Percentiles rank a stretch among this genome's conserved stretches.
phyloP scores from a whole-genome alignment of 1,284 basidiomycete genomes.

The Ganoderma boninense region DNA sequence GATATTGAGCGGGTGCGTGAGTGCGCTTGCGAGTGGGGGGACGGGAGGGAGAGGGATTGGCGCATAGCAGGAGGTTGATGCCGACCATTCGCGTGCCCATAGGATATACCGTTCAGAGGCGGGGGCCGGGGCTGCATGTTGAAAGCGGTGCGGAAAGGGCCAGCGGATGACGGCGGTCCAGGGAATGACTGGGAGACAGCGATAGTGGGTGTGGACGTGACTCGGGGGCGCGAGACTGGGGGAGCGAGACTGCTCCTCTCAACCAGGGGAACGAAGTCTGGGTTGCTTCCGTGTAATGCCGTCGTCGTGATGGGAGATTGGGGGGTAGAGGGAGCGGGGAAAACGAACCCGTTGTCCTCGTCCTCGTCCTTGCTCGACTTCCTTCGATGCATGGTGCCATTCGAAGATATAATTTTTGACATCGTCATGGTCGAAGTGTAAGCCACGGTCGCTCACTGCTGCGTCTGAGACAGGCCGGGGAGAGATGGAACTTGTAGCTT shows the following conservation, averaged over 20 bases:
- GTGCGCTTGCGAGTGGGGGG: slow-evolving; percentile 36
- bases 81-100: slow-evolving; percentile 30
- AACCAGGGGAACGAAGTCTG: slow-evolving; percentile 13
- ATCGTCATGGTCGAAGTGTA: slow-evolving; percentile 18
- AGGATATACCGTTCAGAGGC: slow-evolving; percentile 37
- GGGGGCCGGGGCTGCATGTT: slow-evolving; percentile 41
- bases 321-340: slow-evolving; percentile 25
- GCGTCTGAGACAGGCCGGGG: not conserved
- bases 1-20: slow-evolving; percentile 60
- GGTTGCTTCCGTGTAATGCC: slow-evolving; percentile 25
- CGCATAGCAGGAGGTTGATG: slow-evolving; percentile 51
- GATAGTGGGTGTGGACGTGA: slow-evolving; percentile 47
- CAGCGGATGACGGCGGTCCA: slow-evolving; percentile 48
- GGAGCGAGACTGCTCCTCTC: slow-evolving; percentile 23
- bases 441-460: not conserved
- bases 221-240: slow-evolving; percentile 42
- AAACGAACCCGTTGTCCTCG: slow-evolving; percentile 35
- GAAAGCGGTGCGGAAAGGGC: slow-evolving; percentile 50
- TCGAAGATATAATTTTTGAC: slow-evolving; percentile 1
- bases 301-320: slow-evolving; percentile 31
- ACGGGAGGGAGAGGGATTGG: slow-evolving; percentile 52
- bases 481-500: not conserved
- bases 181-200: slow-evolving; percentile 39
- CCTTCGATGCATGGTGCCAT: slow-evolving; percentile 41
- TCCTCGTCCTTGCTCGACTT: slow-evolving; percentile 48